Evolutionary conservation across 2,329 filamentous ascomycete species (phyloP).

Genomic region (Arthrobotrys entomopaga): DNA sequence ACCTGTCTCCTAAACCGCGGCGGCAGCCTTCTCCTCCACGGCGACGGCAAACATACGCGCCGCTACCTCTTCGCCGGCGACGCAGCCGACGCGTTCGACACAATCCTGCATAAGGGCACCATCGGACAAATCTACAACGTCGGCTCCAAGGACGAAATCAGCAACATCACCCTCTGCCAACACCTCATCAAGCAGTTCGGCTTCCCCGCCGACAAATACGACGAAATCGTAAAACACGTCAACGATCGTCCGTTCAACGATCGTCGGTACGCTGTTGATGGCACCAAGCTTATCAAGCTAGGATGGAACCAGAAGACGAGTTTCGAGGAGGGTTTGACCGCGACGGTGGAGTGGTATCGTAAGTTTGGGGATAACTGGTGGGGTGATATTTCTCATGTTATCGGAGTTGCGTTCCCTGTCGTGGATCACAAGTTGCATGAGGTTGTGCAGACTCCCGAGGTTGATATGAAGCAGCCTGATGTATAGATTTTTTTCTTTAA

Average conservation of each 20-base stretch:
- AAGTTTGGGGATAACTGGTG: slow-evolving; percentile 75
- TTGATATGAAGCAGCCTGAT: not conserved
- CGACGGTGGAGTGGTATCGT: slow-evolving; percentile 77
- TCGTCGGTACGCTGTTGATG: slow-evolving; percentile 76
- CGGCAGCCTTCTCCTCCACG: slow-evolving; percentile 77
- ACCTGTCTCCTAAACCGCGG: slow-evolving; percentile 75
- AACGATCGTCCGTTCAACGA: slow-evolving; percentile 83
- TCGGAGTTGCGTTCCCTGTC: slow-evolving; percentile 72
- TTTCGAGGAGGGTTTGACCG: slow-evolving; percentile 72
- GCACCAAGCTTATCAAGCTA: slow-evolving; percentile 72
- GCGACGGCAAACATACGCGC: slow-evolving; percentile 77
- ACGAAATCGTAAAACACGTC: slow-evolving; percentile 77
- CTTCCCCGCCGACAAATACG: slow-evolving; percentile 67
- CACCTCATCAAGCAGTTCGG: slow-evolving; percentile 73
- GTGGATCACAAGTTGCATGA: slow-evolving; percentile 65
- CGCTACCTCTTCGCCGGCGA: slow-evolving; percentile 82
- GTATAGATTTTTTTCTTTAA: not conserved
- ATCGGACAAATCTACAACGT: slow-evolving; percentile 85
- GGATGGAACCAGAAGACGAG: slow-evolving; percentile 76
- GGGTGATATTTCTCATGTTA: slow-evolving; percentile 75
- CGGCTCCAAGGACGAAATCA: slow-evolving; percentile 79
- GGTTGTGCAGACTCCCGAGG: slow-evolving; percentile 18
- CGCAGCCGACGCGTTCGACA: slow-evolving; percentile 83
- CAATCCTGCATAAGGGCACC: slow-evolving; percentile 79
- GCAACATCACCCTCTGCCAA: slow-evolving; percentile 75